Conservation (phyloP, 345 rosid genomes). For the Linum lewisii region DNA sequence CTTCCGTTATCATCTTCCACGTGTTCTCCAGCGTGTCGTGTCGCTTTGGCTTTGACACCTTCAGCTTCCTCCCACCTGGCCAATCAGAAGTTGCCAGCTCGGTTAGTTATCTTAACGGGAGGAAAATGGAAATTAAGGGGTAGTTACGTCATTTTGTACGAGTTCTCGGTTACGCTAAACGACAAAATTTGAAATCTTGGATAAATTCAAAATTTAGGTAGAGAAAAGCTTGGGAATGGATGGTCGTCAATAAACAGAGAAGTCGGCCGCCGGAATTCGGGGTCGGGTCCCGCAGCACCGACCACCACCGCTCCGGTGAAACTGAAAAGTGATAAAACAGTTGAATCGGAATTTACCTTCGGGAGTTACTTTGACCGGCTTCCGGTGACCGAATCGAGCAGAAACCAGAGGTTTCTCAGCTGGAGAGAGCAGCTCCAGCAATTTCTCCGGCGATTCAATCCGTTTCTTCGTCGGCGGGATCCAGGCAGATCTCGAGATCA, state of each 20-base stretch:
- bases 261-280: conserved; percentile 6
- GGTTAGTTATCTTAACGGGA: not conserved
- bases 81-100: not conserved
- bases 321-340: not conserved
- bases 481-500: conserved; percentile 23
- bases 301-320: not conserved
- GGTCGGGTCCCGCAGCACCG: conserved; percentile 1
- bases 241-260: not conserved
- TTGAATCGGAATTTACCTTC: conserved; percentile 33
- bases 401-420: conserved; percentile 46
- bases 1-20: conserved; percentile 72
- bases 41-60: conserved; percentile 38
- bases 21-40: conserved; percentile 70
- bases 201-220: not conserved
- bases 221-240: not conserved
- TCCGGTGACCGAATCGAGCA: conserved; percentile 39
- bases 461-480: conserved; percentile 22
- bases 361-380: conserved; percentile 29
- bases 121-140: not conserved
- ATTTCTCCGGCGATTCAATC: conserved; percentile 16
- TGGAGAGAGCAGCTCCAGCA: conserved; percentile 23
- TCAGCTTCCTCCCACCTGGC: conserved; percentile 34
- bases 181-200: conserved; percentile 5
- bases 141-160: not conserved
- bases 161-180: conserved; percentile 7